phyloP scores from a whole-genome alignment of 1,139 yeast species.

The Williopsis jadinii region DNA sequence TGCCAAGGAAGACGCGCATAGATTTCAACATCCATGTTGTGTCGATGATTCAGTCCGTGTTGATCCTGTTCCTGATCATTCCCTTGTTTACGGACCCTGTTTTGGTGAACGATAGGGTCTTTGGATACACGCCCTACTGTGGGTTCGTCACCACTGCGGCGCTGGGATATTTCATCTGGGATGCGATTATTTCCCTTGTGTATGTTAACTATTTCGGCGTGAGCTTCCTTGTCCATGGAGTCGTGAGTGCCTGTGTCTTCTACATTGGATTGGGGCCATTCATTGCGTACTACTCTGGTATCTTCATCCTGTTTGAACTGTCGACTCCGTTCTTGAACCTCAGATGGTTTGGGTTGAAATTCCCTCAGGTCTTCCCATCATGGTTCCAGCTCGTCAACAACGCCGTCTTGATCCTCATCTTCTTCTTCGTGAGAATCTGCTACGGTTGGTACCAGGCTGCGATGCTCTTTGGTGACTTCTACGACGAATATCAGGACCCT shows the following conservation, averaged over 20 bases:
- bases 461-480: slow-evolving; percentile 48
- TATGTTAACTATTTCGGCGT: slow-evolving; percentile 62
- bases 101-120: slow-evolving; percentile 40
- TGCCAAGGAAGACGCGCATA: slow-evolving; percentile 41
- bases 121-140: slow-evolving; percentile 66
- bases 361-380: slow-evolving; percentile 53
- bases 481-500: slow-evolving; percentile 32
- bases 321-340: slow-evolving; percentile 91
- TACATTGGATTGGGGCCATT: slow-evolving; percentile 60
- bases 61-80: slow-evolving; percentile 46
- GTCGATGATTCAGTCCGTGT: slow-evolving; percentile 66
- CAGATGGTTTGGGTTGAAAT: slow-evolving; percentile 82
- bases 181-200: slow-evolving; percentile 54
- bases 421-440: slow-evolving; percentile 70
- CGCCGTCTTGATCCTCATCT: slow-evolving; percentile 54
- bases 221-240: slow-evolving; percentile 82
- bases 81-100: slow-evolving; percentile 58
- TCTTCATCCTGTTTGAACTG: slow-evolving; percentile 78
- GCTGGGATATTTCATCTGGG: slow-evolving; percentile 92
- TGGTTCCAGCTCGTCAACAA: slow-evolving; percentile 60
- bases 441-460: slow-evolving; percentile 83
- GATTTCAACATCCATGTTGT: slow-evolving; percentile 80
- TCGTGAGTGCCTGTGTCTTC: slow-evolving; percentile 75
- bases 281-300: slow-evolving; percentile 77
- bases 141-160: slow-evolving; percentile 69